phyloP scores from a whole-genome alignment of 208 protist species.

The Leishmania martiniquensis region DNA sequence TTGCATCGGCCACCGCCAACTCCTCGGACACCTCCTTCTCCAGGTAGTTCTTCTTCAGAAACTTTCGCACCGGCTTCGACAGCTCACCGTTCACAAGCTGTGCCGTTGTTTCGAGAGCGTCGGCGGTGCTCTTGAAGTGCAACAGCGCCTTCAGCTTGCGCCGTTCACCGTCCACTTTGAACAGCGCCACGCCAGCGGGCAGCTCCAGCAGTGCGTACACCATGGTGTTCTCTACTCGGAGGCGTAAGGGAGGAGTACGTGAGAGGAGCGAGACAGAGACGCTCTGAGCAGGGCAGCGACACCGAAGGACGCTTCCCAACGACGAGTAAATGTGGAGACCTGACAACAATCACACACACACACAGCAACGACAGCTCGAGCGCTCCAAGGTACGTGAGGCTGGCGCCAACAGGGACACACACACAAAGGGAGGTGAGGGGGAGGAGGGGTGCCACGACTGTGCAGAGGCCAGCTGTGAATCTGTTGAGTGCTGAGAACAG shows the following conservation, averaged over 20 bases:
- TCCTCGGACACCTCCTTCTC: constrained; percentile 90
- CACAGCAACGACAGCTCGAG: neutral
- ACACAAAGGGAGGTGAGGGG: neutral
- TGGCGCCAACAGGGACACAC: neutral
- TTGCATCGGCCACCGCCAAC: constrained; percentile 96
- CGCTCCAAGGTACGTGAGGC: neutral
- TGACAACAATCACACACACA: no score
- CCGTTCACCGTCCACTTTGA: constrained; percentile 96
- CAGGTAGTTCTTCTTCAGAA: constrained; percentile 98
- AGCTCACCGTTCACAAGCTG: constrained; percentile 97
- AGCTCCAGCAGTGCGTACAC: constrained; percentile 99
- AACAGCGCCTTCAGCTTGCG: constrained; percentile 95
- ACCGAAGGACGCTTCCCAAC: neutral
- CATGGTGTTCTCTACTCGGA: constrained; percentile 36
- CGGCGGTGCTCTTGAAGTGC: constrained; percentile 95
- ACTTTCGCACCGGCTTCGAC: constrained; percentile 96
- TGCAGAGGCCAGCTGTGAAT: constrained; percentile 13
- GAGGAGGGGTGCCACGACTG: neutral
- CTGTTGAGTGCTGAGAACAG: neutral
- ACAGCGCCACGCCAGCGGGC: constrained; percentile 98
- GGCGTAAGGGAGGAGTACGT: neutral
- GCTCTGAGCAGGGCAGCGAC: no score
- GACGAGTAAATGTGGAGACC: neutral
- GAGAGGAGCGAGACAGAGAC: neutral
- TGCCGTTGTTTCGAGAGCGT: constrained; percentile 97